Base-by-base conservation (phyloP, 225 moss, liverwort and hornwort genomes). In the Straminergon stramineum region DNA sequence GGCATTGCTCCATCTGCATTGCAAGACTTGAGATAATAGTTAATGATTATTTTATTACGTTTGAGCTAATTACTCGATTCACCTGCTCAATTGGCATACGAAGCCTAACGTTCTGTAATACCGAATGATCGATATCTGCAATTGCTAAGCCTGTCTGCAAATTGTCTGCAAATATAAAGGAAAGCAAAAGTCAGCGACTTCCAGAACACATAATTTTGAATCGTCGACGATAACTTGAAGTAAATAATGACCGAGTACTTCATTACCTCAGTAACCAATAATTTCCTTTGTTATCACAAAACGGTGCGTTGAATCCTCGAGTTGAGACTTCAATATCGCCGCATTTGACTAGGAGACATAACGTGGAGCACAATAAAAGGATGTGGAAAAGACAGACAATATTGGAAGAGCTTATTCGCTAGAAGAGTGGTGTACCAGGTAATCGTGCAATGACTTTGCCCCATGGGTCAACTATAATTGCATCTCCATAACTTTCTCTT, bases 391-490 rank as follows among this genome's bases (percentile, higher is more conserved):
- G 74, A 73, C 43, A 85, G 27, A 73, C 57, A 57, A 60, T 30
- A 65, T 23, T 48, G 18, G 34, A 69, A 84, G 43, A 86, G 43
- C 41, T 30, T 53, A 76, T 70, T 37, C 60, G 31, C 45, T 34
- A 81, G 58, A 78, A 87, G 7, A 76, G 71, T 51, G 28, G 77
- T 79, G 35, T 90, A 97, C 97, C 98, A 90, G 94, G 88, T 88
- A 96, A 94, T 69, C 99, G 96, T 66, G 95, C 97, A 81, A 99
- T 92, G 65, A 99, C 93, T 87, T 93, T 93, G 92, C 99, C 99
- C 99, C 99, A 99, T 8, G 99, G 99, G 79, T 99, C 99, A 82
- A 99, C 89, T 82, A 99, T 97, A 73, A 99, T 53, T 41, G 99
- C 92, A 88, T 99, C 97, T 84, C 99, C 99, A 88, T 93, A 99